Percentiles rank a stretch among this genome's conserved stretches.
Evolutionary conservation across 257 asterid species (phyloP).

Genomic region (Ballota nigra): DNA sequence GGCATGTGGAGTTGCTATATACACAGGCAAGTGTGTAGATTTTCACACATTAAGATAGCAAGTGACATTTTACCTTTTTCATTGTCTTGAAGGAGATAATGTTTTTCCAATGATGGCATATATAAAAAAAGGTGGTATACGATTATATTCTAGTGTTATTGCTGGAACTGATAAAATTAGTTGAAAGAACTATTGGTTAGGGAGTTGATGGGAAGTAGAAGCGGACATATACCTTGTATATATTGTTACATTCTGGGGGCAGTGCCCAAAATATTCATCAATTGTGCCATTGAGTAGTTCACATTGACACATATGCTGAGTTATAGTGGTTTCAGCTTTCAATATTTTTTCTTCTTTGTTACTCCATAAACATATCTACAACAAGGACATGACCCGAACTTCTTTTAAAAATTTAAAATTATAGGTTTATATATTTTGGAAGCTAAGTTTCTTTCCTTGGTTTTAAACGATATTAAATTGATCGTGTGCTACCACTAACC

Average conservation of each 20-base stretch:
- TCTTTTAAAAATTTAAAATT: neutral
- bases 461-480: neutral
- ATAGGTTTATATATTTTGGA: neutral
- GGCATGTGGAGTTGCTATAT: constrained; percentile 99
- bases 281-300: constrained; percentile 1
- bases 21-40: constrained; percentile 69
- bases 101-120: neutral
- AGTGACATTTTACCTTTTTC: neutral
- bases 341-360: neutral
- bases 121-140: neutral
- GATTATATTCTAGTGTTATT: constrained; percentile 7
- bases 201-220: constrained; percentile 8
- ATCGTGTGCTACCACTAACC: neutral
- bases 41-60: constrained; percentile 3
- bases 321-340: neutral
- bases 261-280: neutral
- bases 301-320: neutral
- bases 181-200: constrained; percentile 15
- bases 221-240: constrained; percentile 1
- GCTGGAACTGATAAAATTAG: constrained; percentile 7
- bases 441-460: neutral
- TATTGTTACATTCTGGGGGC: neutral
- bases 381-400: neutral
- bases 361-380: constrained; percentile 5
- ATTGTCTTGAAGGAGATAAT: neutral